These are phyloP conservation scores for Apiotrichum montevideense DNA, from an alignment of 1,284 basidiomycete genomes.

Conservation along the genomic window DNA sequence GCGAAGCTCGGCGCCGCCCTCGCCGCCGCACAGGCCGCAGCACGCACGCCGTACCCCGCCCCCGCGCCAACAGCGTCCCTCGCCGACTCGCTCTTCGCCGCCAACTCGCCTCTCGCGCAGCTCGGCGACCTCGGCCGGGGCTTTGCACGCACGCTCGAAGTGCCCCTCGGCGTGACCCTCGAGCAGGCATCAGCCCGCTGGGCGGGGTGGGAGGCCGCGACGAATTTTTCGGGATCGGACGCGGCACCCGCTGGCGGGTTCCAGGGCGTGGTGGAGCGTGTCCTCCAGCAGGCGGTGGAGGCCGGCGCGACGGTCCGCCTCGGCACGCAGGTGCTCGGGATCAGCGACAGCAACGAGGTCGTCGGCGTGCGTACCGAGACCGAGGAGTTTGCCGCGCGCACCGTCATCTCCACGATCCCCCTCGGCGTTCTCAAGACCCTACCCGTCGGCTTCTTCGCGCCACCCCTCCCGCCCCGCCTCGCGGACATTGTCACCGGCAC, in stretches of 20 bases:
- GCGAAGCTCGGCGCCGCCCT: constrained; percentile 27
- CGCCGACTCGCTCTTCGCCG: constrained; percentile 42
- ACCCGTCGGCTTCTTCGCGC: constrained; percentile 33
- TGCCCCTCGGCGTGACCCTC: constrained; percentile 50
- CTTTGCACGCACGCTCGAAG: constrained; percentile 49
- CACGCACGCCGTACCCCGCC: constrained; percentile 32
- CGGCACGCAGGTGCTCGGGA: constrained; percentile 21
- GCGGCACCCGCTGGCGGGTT: constrained; percentile 52
- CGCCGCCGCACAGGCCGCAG: constrained; percentile 30
- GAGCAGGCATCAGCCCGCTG: constrained; percentile 45
- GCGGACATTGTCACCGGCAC: constrained; percentile 36
- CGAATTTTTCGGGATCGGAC: constrained; percentile 50
- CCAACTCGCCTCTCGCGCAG: constrained; percentile 27
- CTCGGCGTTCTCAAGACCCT: constrained; percentile 46
- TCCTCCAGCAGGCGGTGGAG: constrained; percentile 38
- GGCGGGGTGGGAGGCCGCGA: constrained; percentile 45
- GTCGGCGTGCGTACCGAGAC: constrained; percentile 30
- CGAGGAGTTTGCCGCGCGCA: constrained; percentile 37
- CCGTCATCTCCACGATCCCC: constrained; percentile 48
- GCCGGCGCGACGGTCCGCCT: constrained; percentile 44
- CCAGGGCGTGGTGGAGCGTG: constrained; percentile 44
- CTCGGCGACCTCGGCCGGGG: constrained; percentile 30
- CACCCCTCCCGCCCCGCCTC: constrained; percentile 34
- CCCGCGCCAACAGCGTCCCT: constrained; percentile 28
- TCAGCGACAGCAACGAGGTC: constrained; percentile 14